A percentile compares a stretch with the other conserved stretches of the same genome.
Evolutionary conservation across 768 basidiomycete species (phyloP).

Genomic region (Phaffia australis): DNA sequence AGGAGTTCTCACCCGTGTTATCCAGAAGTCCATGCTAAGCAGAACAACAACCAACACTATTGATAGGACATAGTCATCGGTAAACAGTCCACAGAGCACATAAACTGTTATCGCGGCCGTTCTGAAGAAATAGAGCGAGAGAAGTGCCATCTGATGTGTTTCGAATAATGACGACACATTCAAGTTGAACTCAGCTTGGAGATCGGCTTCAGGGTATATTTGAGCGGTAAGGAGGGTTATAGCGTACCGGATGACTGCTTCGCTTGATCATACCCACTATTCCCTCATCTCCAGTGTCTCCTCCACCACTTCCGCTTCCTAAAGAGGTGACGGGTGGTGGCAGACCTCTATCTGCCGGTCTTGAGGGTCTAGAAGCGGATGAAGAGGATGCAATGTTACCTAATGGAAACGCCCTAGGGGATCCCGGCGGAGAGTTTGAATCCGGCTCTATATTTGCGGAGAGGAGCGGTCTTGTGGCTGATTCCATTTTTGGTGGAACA

Average conservation of each 20-base stretch:
- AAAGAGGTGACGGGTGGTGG: constrained; percentile 20
- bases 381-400: constrained; percentile 23
- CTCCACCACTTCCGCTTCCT: not conserved
- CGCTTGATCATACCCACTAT: constrained; percentile 24
- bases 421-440: not conserved
- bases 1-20: constrained; percentile 59
- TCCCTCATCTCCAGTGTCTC: constrained; percentile 7
- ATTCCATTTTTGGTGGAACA: too few relatives aligned
- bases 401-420: constrained; percentile 3
- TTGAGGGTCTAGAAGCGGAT: not conserved
- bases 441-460: constrained; percentile 22
- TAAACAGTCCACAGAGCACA: constrained; percentile 76
- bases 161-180: not conserved
- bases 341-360: constrained; percentile 1
- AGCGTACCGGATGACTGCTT: constrained; percentile 24
- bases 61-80: constrained; percentile 81
- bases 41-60: constrained; percentile 87
- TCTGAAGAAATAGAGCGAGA: constrained; percentile 81
- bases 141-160: constrained; percentile 47
- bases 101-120: constrained; percentile 81
- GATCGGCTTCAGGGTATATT: not conserved
- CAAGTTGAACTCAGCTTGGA: not conserved
- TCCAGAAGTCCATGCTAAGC: constrained; percentile 98
- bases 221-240: not conserved
- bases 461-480: constrained; percentile 1